A percentile compares a stretch with the other conserved stretches of the same genome.
These are phyloP conservation scores for Zymoseptoria tritici DNA, from an alignment of 2,329 filamentous ascomycete genomes.

Conservation along the genomic window DNA sequence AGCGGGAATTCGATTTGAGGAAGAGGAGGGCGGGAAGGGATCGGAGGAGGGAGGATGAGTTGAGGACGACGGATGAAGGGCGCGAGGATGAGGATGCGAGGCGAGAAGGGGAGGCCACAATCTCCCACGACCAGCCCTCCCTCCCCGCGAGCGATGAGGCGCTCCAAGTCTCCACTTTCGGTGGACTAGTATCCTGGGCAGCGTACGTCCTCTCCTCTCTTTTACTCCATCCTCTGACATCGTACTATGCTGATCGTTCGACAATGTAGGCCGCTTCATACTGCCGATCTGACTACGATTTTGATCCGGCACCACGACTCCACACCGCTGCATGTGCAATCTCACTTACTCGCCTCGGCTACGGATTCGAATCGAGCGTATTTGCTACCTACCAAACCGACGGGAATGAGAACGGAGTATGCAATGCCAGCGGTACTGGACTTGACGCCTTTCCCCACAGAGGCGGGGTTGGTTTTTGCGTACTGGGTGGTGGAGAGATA, in stretches of 20 bases:
- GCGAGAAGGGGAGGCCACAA: no score
- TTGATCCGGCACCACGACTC: constrained; percentile 2
- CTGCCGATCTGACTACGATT: background rate
- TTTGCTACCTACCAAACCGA: background rate
- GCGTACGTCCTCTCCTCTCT: background rate
- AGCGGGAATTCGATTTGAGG: no score
- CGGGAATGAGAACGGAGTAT: background rate
- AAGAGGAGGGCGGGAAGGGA: no score
- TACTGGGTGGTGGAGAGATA: constrained; percentile 4
- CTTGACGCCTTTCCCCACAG: constrained; percentile 1
- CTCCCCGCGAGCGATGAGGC: background rate
- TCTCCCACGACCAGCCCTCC: no score
- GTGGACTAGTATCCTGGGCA: background rate
- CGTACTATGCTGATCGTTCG: no score
- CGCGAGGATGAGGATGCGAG: no score
- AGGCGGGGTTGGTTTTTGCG: constrained; percentile 1
- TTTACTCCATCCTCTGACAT: background rate
- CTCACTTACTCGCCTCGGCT: background rate
- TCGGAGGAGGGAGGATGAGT: no score
- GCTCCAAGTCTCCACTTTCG: background rate
- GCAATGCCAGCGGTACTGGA: background rate
- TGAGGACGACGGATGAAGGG: no score
- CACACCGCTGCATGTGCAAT: constrained; percentile 1
- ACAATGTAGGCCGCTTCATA: background rate
- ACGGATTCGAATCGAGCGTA: background rate